Base-by-base conservation (phyloP, 2,329 filamentous ascomycete genomes). In the Monilinia aucupariae region DNA sequence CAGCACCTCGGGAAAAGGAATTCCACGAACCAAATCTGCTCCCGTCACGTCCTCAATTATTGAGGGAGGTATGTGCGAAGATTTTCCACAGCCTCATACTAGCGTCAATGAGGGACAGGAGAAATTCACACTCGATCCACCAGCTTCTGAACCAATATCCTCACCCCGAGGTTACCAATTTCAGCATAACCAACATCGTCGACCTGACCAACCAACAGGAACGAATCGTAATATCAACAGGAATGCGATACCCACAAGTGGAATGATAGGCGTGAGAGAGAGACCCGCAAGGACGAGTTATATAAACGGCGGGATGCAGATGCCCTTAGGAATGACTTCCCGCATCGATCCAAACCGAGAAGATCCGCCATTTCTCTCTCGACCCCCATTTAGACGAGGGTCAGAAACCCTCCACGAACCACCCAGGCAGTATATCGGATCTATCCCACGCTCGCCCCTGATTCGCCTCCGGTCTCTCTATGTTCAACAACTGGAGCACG, bases 11-110 rank as follows among this genome's bases (percentile, higher is more conserved):
- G 45, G 25, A 37, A 13, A 64, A n/a, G n/a, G 10, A 8, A 50
- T 54, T 47, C 30, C 30, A 25, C 54, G 53, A 59, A 59, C 53
- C 15, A 37, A 51, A 43, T 56, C 51, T 34, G 59, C 54, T 45
- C 47, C 37, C 30, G 17, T 59, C 22, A 25, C 8, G 17, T 37
- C 47, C 15, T 39, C 17, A 25, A 47, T 8, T 17, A 27, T 12
- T 30, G 20, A 37, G 8, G 30, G 27, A 25, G 27, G 25, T 20
- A 20, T 34, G 12, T 25, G 8, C 13, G 43, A 13, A 17, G 0
- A 58, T 5, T 13, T 34, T 34, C 8, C 41, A 3, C 27, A n/a
- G 3, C 7, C 12, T 27, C 45, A 15, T 48, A 6, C 12, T 5
- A 15, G 25, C 12, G 13, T 4, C 5, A 34, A 1, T 12, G 54